Base-by-base conservation (phyloP, 371 early-diverging fungal genomes). In the Mortierella sp. region DNA sequence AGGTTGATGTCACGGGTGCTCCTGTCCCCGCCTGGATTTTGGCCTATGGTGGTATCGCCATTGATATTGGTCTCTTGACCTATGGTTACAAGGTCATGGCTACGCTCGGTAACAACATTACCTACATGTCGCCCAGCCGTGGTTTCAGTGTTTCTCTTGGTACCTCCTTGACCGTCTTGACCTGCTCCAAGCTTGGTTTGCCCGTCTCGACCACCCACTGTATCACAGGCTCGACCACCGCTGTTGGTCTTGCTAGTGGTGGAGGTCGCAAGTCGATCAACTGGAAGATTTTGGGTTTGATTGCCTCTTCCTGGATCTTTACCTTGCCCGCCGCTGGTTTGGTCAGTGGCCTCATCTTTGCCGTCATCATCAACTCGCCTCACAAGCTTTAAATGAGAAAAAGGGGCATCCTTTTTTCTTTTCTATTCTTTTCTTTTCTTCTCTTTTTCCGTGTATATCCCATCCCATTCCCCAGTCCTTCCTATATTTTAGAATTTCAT, bases 121-220 rank as follows among this genome's bases (percentile, higher is more conserved):
- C 93, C 26, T 96, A 88, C 72, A 86, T 93, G 55, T 91, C 94
- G 16, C 96, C 96, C n/a, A 86, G 90, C 52, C 88, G 96, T 53
- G 96, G 95, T 16, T 96, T 95, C 84, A 80, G 89, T 48, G 90
- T 91, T 62, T 95, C 94, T 72, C 85, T 95, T 30, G 90, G 92
- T 53, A 91, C 94, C 50, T 91, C 94, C 43, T 82, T 96, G 23
- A 92, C 96, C 1, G 94, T 96, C n/a, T 75, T 96, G 58, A 93
- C 95, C 3, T 93, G 93, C 65, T 93, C 95, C 61, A 89, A 90
- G 79, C 66, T 95, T 46, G 93, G 91, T 56, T 69, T 95, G 28
- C 96, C 96, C 25, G 91, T 96, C 12, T 94, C 94, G 11, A 94
- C 96, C 7, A 96, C 96, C 4, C 96, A 95, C 70, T 96, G 96